Percentiles rank a stretch among this genome's conserved stretches.
These are phyloP conservation scores for Rhizopogon sp. DNA, from an alignment of 768 basidiomycete genomes.

Conservation along the genomic window DNA sequence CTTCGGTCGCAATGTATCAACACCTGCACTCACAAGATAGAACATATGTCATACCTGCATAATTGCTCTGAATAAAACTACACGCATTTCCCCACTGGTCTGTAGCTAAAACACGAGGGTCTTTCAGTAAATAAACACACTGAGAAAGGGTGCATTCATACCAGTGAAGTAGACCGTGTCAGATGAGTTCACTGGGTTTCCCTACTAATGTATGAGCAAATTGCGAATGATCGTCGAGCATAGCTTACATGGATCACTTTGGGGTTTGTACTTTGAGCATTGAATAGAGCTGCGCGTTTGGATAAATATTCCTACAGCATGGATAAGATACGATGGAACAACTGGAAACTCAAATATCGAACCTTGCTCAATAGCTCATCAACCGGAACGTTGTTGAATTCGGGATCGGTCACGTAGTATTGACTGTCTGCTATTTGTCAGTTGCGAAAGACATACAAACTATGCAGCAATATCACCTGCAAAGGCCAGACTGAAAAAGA, in stretches of 20 bases:
- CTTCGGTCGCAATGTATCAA: constrained; percentile 27
- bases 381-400: constrained; percentile 71
- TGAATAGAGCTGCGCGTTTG: constrained; percentile 73
- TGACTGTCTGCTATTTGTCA: constrained; percentile 54
- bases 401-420: constrained; percentile 92
- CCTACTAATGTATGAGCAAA: constrained; percentile 37
- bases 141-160: constrained; percentile 19
- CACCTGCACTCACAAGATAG: neutral
- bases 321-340: neutral
- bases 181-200: constrained; percentile 76
- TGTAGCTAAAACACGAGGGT: constrained; percentile 42
- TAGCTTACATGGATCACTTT: constrained; percentile 58
- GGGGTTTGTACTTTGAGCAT: constrained; percentile 60
- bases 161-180: constrained; percentile 96
- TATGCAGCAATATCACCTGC: constrained; percentile 47
- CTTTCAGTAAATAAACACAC: neutral
- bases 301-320: constrained; percentile 70
- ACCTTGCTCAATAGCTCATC: constrained; percentile 84
- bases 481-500: constrained; percentile 52
- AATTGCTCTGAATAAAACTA: constrained; percentile 87
- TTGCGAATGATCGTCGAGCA: neutral
- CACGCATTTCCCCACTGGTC: constrained; percentile 90
- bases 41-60: constrained; percentile 49
- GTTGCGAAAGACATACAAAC: neutral
- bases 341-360: constrained; percentile 1